Conservation (phyloP, 2,329 filamentous ascomycete species). For the Conoideocrella luteorostrata region DNA sequence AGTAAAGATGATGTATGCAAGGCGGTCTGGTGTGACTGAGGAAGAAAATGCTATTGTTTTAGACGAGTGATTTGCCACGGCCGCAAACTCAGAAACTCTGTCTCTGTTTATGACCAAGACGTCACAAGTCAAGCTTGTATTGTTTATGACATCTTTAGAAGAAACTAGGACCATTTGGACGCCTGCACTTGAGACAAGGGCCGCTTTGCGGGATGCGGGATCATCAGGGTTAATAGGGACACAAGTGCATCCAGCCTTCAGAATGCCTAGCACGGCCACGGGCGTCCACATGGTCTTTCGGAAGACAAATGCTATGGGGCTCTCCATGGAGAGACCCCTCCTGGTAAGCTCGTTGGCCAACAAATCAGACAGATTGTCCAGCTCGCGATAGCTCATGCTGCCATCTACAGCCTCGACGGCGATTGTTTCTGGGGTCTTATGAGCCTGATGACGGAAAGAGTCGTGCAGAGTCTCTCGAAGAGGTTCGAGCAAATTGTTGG, state of each 20-base stretch:
- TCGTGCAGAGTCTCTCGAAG: background rate
- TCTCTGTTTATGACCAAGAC: background rate
- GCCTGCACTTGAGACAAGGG: background rate
- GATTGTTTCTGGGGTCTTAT: background rate
- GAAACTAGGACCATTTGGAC: background rate
- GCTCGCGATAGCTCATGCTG: background rate
- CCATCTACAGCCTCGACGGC: background rate
- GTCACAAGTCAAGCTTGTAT: background rate
- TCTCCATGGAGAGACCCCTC: background rate
- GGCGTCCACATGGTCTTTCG: slow-evolving; percentile 1
- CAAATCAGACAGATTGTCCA: slow-evolving; percentile 2
- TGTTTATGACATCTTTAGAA: too few species aligned
- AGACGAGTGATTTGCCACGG: background rate
- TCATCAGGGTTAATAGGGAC: background rate
- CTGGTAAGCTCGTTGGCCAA: background rate
- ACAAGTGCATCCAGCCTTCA: slow-evolving; percentile 4
- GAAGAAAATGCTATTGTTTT: background rate
- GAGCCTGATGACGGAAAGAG: slow-evolving; percentile 1
- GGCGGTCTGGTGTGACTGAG: background rate
- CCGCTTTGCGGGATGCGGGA: background rate
- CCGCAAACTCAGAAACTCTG: too few species aligned
- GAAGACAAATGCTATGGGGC: background rate
- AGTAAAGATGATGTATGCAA: background rate
- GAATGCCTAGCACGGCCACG: slow-evolving; percentile 5
- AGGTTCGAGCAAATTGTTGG: background rate